Conservation (phyloP, 1,284 basidiomycete genomes). For the Melampsora americana region DNA sequence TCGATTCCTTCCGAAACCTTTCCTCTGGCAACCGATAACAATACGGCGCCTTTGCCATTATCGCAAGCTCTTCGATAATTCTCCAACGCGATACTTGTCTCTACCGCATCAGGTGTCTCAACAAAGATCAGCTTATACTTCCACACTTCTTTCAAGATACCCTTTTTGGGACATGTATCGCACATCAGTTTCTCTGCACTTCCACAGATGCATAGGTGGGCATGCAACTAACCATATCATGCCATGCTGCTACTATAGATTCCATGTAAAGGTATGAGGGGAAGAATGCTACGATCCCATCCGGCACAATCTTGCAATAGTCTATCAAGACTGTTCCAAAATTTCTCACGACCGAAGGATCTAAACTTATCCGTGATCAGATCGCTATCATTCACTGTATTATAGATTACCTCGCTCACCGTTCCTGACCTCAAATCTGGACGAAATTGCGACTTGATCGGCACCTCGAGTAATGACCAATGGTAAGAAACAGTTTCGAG, state of each 20-base stretch:
- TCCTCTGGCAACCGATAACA: slow-evolving; percentile 94
- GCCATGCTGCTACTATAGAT: slow-evolving; percentile 98
- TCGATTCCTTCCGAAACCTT: slow-evolving; percentile 99
- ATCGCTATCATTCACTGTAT: background rate
- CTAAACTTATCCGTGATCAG: slow-evolving; percentile 52
- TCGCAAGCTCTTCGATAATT: slow-evolving; percentile 98
- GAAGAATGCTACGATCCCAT: slow-evolving; percentile 99
- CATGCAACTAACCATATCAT: slow-evolving; percentile 79
- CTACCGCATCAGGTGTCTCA: slow-evolving; percentile 97
- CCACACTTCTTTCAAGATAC: slow-evolving; percentile 98
- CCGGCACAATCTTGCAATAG: slow-evolving; percentile 94
- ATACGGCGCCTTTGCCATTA: slow-evolving; percentile 93
- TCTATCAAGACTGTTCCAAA: slow-evolving; percentile 98
- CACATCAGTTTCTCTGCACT: background rate
- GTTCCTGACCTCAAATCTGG: slow-evolving; percentile 98
- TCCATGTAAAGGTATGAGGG: slow-evolving; percentile 99
- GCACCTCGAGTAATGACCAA: slow-evolving; percentile 94
- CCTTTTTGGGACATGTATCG: slow-evolving; percentile 59
- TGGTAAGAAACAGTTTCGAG: slow-evolving; percentile 95
- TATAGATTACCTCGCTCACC: background rate
- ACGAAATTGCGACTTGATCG: slow-evolving; percentile 97
- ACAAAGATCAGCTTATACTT: slow-evolving; percentile 99
- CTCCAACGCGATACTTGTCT: slow-evolving; percentile 95
- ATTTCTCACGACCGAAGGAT: slow-evolving; percentile 97
- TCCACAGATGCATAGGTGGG: background rate